Conservation (phyloP, 2,329 filamentous ascomycete species). For the Beauveria sp. region DNA sequence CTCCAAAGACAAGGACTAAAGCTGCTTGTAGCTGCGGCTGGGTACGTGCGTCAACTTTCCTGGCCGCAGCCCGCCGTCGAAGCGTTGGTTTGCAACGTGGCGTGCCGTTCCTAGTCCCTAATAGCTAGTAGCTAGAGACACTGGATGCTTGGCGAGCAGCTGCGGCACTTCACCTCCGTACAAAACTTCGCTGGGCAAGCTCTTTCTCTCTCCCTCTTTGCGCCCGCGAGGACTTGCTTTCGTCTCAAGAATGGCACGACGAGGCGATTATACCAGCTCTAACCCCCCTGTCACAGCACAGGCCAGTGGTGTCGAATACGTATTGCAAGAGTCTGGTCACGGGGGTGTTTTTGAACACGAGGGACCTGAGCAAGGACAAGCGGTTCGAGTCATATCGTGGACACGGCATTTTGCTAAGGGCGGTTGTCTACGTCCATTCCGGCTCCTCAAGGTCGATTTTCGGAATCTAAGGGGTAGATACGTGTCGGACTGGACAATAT, state of each 20-base stretch:
- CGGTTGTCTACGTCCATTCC: slow-evolving; percentile 42
- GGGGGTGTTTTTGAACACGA: not conserved
- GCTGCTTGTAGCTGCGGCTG: no score
- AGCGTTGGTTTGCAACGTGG: slow-evolving; percentile 13
- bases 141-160: not conserved
- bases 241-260: not conserved
- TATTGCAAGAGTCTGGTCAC: not conserved
- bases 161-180: not conserved
- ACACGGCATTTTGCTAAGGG: slow-evolving; percentile 23
- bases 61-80: not conserved
- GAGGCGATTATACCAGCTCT: not conserved
- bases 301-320: not conserved
- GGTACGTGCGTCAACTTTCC: not conserved
- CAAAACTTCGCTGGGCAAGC: not conserved
- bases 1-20: not conserved
- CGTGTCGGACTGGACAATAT: slow-evolving; percentile 47
- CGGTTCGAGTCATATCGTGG: not conserved
- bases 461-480: slow-evolving; percentile 39
- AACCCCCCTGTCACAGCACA: not conserved
- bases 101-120: not conserved
- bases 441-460: slow-evolving; percentile 43
- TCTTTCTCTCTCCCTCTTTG: not conserved
- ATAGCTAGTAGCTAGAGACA: not conserved
- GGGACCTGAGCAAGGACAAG: not conserved
- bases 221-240: not conserved